Conservation (phyloP, 805 yeast genomes). For the Sugiyamaella americana region DNA sequence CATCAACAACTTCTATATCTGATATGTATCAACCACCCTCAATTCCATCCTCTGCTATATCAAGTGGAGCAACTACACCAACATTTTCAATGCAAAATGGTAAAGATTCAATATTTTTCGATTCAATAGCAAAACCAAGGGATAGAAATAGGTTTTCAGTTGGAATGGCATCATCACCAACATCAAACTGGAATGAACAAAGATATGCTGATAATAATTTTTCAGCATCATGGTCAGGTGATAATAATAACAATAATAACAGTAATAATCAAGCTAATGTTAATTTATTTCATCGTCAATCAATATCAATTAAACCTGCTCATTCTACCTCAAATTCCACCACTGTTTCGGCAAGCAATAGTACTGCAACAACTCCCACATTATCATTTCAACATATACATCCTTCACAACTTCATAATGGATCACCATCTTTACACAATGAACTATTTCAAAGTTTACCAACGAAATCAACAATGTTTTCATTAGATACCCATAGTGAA, state of each 20-base stretch:
- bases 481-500: conserved; percentile 6
- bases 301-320: background rate
- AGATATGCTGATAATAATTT: background rate
- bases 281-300: background rate
- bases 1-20: conserved; percentile 11
- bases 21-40: conserved; percentile 10
- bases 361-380: conserved; percentile 1
- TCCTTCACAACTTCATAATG: conserved; percentile 11
- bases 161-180: conserved; percentile 3
- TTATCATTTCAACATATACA: conserved; percentile 11
- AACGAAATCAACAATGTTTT: conserved; percentile 3
- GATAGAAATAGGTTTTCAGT: conserved; percentile 12
- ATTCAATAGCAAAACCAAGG: conserved; percentile 13
- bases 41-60: conserved; percentile 6
- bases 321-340: background rate
- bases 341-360: conserved; percentile 1
- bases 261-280: no score
- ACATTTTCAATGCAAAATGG: conserved; percentile 6
- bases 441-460: conserved; percentile 6
- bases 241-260: background rate
- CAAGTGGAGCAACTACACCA: conserved; percentile 10
- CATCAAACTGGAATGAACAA: background rate
- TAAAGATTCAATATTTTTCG: conserved; percentile 13
- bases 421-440: conserved; percentile 1
- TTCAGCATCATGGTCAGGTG: background rate